Base-by-base conservation (phyloP, 495 filamentous ascomycete genomes). In the Penicillium lividum region DNA sequence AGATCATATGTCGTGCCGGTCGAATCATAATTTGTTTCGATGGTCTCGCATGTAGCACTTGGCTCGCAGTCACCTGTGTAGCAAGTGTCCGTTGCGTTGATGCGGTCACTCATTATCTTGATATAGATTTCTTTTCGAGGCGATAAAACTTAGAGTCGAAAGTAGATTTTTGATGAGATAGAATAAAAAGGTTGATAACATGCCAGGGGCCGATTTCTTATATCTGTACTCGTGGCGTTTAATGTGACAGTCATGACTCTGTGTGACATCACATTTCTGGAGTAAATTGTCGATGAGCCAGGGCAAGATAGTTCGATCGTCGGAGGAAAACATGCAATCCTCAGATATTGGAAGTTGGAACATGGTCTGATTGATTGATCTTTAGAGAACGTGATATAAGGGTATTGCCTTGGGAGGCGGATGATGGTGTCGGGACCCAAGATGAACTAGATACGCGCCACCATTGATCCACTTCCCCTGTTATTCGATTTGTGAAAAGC, bases 81-180 rank as follows among this genome's bases (percentile, higher is more conserved):
- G 48, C 48, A 51, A 22, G 48, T 38, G 55, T 62, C 57, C 40
- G 52, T 57, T 46, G 52, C 57, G 61, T 61, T 52, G 2, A 42
- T 48, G 36, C 53, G 56, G 43, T 57, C 30, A 16, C 60, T 60
- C 68, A 71, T 71, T 45, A 64, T 71, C 8, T 3, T 56, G 1
- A 25, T 7, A 27, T 44, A 3, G 28, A 27, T 10, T 31, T n/a
- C 5, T 40, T 40, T 5, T n/a, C 13, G 11, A 40, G 15, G 1
- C n/a, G 13, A 22, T 7, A 40, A 15, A 16, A 40, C n/a, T 16
- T 15, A 16, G 9, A 38, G 4, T 38, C 15, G 34, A 40, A 15
- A 16, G 4, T 40, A 15, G n/a, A n/a, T 40, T 0, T 40, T 40
- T 40, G 3, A 16, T 40, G 10, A 16, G 38, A n/a, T 40, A 16